A percentile compares a stretch with the other conserved stretches of the same genome.
Evolutionary conservation across 75 land plant genomes (phyloP).

Genomic region (Chamaecyparis obtusa): DNA sequence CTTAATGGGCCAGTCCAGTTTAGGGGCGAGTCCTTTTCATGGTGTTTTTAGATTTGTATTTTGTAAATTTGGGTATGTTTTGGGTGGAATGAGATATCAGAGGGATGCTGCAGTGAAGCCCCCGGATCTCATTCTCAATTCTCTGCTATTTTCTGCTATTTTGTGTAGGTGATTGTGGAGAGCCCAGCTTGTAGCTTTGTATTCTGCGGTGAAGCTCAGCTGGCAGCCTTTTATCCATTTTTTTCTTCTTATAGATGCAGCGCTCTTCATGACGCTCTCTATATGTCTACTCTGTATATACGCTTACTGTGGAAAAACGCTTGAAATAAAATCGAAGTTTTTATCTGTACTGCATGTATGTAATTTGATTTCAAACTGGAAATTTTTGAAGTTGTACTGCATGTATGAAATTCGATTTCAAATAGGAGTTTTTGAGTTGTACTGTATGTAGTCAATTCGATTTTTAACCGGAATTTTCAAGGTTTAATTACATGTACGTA

Average conservation of each 20-base stretch:
- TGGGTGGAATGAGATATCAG: conserved; percentile 5
- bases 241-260: neutral
- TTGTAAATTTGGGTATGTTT: neutral
- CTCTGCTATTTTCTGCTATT: neutral
- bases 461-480: no score
- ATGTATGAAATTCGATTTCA: no score
- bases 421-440: no score
- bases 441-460: no score
- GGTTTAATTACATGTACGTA: neutral
- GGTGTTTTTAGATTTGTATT: neutral
- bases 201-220: conserved; percentile 4
- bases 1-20: neutral
- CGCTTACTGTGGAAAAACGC: neutral
- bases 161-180: neutral
- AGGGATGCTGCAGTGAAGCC: neutral
- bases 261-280: conserved; percentile 11
- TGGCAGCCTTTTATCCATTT: neutral
- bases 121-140: conserved; percentile 13
- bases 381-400: no score
- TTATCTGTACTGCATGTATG: neutral
- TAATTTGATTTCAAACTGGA: neutral
- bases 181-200: conserved; percentile 11
- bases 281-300: neutral
- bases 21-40: no score
- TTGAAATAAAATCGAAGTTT: neutral